Evolutionary conservation across 1,139 yeast species (phyloP).

Genomic region (Wickerhamomyces sp.): DNA sequence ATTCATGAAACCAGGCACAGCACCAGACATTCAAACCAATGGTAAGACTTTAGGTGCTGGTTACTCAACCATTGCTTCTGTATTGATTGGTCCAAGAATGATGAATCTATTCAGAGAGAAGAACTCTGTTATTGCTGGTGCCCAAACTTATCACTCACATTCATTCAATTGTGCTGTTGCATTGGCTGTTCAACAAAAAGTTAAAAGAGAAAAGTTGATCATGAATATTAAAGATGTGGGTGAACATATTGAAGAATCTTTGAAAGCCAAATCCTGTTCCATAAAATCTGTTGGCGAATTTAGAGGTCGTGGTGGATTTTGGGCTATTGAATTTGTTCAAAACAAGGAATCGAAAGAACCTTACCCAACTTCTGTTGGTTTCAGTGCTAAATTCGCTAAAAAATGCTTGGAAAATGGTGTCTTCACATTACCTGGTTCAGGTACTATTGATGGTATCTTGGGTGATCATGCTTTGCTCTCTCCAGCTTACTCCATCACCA

Average conservation of each 20-base stretch:
- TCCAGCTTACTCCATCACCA: slow-evolving; percentile 44
- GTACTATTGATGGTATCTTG: slow-evolving; percentile 31
- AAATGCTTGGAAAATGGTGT: slow-evolving; percentile 38
- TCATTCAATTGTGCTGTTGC: slow-evolving; percentile 57
- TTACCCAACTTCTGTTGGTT: slow-evolving; percentile 31
- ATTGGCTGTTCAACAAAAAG: slow-evolving; percentile 50
- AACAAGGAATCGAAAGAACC: slow-evolving; percentile 44
- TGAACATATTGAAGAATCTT: slow-evolving; percentile 39
- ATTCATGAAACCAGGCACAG: slow-evolving; percentile 38
- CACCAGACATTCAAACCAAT: slow-evolving; percentile 56
- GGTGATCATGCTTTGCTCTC: slow-evolving; percentile 51
- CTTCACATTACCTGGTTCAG: slow-evolving; percentile 39
- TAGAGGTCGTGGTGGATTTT: slow-evolving; percentile 59
- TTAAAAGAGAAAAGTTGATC: slow-evolving; percentile 38
- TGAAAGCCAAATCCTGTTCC: slow-evolving; percentile 30
- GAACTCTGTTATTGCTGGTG: slow-evolving; percentile 41
- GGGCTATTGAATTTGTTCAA: slow-evolving; percentile 53
- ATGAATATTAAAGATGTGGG: slow-evolving; percentile 47
- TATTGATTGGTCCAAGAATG: slow-evolving; percentile 47
- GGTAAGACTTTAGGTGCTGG: slow-evolving; percentile 67
- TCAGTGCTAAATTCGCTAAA: slow-evolving; percentile 33
- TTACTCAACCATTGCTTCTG: slow-evolving; percentile 56
- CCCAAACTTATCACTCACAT: slow-evolving; percentile 60
- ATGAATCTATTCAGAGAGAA: slow-evolving; percentile 29
- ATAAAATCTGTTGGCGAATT: slow-evolving; percentile 47